These are phyloP conservation scores for Cyclostephanos tholiformis DNA, from an alignment of 108 stramenopile genomes.

Conservation along the genomic window DNA sequence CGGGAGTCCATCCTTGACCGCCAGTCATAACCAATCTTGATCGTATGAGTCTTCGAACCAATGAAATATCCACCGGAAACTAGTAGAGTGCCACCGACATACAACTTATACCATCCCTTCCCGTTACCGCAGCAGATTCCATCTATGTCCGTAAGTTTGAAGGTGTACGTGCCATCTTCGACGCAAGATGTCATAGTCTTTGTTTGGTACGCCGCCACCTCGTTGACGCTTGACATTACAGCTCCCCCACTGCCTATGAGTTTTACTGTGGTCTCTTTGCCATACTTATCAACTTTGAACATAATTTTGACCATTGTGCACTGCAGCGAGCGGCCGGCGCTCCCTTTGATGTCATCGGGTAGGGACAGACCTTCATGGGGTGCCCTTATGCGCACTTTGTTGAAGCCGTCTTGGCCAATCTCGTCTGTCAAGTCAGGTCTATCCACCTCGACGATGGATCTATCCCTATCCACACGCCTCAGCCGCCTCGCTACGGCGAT, in stretches of 20 bases:
- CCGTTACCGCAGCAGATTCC: constrained; percentile 17
- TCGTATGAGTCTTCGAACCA: constrained; percentile 11
- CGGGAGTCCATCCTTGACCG: constrained; percentile 9
- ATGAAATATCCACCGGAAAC: constrained; percentile 22
- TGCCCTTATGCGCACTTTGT: background rate
- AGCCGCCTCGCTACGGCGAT: too few relatives aligned
- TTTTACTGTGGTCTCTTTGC: constrained; percentile 16
- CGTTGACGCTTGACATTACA: constrained; percentile 5
- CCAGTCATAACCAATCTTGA: constrained; percentile 25
- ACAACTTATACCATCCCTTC: constrained; percentile 31
- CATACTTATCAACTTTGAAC: constrained; percentile 23
- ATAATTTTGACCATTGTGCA: constrained; percentile 14
- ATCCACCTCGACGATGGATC: too few relatives aligned
- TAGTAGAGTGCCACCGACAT: constrained; percentile 7
- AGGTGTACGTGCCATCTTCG: constrained; percentile 20
- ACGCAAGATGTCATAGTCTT: constrained; percentile 19
- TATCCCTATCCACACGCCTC: too few relatives aligned
- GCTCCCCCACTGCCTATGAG: constrained; percentile 1
- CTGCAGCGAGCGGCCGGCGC: background rate
- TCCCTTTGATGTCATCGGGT: background rate
- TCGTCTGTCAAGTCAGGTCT: too few relatives aligned
- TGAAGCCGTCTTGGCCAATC: too few relatives aligned
- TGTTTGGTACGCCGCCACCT: constrained; percentile 17
- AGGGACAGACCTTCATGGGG: background rate
- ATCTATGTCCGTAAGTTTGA: constrained; percentile 20